These are phyloP conservation scores for Spathaspora arborariae DNA, from an alignment of 805 yeast species.

Conservation along the genomic window DNA sequence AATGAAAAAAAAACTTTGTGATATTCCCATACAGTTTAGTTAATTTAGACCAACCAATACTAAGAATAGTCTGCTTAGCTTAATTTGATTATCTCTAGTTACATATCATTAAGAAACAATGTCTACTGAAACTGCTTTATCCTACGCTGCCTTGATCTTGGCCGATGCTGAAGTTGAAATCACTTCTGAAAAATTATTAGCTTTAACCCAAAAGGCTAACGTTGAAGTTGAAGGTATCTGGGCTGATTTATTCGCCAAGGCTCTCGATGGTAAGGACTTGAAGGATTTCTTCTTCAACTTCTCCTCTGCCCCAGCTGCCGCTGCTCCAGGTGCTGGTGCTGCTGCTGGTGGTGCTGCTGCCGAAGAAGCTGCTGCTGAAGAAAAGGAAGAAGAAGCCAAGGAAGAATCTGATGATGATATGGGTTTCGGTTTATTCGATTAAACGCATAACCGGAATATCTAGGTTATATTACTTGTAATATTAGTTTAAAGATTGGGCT, in stretches of 20 bases:
- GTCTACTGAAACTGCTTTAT: conserved; percentile 47
- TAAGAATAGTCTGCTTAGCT: conserved; percentile 51
- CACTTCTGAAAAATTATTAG: conserved; percentile 41
- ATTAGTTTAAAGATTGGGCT: conserved; percentile 3
- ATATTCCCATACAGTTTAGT: not conserved
- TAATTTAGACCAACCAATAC: conserved; percentile 16
- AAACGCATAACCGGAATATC: conserved; percentile 11
- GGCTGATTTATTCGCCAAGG: conserved; percentile 47
- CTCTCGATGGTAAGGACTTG: conserved; percentile 45
- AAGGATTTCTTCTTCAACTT: conserved; percentile 48
- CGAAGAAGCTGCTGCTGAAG: conserved; percentile 31
- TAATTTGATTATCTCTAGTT: conserved; percentile 49
- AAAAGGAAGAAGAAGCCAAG: conserved; percentile 34
- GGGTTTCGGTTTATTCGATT: conserved; percentile 46
- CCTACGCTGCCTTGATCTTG: conserved; percentile 49
- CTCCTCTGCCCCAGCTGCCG: conserved; percentile 43
- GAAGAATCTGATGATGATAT: conserved; percentile 38
- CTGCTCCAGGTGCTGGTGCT: conserved; percentile 33
- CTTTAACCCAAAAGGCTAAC: conserved; percentile 40
- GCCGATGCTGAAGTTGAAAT: conserved; percentile 47
- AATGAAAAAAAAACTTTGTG: conserved; percentile 1
- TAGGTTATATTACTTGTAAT: conserved; percentile 2
- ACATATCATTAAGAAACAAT: conserved; percentile 18
- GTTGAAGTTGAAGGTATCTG: conserved; percentile 44
- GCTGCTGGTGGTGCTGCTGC: conserved; percentile 33